A percentile compares a stretch with the other conserved stretches of the same genome.
These are phyloP conservation scores for Cytospora schulzeri DNA, from an alignment of 2,329 filamentous ascomycete species.

Conservation along the genomic window DNA sequence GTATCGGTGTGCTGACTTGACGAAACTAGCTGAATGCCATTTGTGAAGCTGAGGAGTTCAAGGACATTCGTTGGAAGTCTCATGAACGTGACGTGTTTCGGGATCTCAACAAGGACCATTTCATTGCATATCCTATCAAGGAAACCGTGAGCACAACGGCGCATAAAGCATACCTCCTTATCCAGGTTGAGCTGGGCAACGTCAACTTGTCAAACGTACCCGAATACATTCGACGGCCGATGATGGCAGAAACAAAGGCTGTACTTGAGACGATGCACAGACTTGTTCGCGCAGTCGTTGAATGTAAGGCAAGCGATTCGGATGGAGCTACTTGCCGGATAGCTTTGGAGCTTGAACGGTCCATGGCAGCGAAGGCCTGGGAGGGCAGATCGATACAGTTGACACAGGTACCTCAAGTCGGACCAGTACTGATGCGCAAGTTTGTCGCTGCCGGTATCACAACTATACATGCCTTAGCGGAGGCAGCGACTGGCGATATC, in stretches of 20 bases:
- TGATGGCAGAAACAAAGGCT: constrained; percentile 60
- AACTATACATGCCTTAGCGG: constrained; percentile 70
- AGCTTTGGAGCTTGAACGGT: constrained; percentile 76
- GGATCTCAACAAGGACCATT: constrained; percentile 68
- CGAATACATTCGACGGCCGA: constrained; percentile 41
- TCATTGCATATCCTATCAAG: constrained; percentile 71
- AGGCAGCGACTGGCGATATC: constrained; percentile 69
- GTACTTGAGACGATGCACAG: constrained; percentile 72
- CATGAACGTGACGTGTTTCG: constrained; percentile 72
- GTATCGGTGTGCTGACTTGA: constrained; percentile 2
- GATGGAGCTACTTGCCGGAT: constrained; percentile 70
- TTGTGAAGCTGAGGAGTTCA: constrained; percentile 71
- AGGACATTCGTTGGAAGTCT: constrained; percentile 69
- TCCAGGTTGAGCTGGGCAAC: constrained; percentile 72
- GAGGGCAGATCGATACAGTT: constrained; percentile 81
- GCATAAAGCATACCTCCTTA: constrained; percentile 76
- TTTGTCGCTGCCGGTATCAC: constrained; percentile 71
- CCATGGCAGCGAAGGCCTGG: constrained; percentile 75
- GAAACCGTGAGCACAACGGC: constrained; percentile 64
- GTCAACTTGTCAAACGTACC: constrained; percentile 50
- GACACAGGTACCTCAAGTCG: constrained; percentile 79
- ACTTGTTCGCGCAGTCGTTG: constrained; percentile 73
- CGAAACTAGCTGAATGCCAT: constrained; percentile 63
- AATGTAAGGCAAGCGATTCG: constrained; percentile 61
- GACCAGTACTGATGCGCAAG: constrained; percentile 73